Evolutionary conservation across 1,139 yeast species (phyloP), one percentile per base, ranked within the genome.

Genomic region (Debaryomyces fabryi): DNA sequence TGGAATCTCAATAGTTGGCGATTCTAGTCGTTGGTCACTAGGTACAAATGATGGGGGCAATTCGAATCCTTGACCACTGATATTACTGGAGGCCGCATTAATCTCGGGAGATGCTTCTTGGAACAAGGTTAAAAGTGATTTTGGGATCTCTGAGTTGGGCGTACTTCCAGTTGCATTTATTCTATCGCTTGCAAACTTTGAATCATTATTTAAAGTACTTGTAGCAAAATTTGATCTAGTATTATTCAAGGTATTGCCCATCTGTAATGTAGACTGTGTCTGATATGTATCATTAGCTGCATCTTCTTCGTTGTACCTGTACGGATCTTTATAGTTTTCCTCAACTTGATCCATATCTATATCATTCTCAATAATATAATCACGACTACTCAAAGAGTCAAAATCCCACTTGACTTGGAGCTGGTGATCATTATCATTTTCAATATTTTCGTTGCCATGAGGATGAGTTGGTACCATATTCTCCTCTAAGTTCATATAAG

Each of bases 391-490:
- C 49, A 87, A 68, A 1, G 93, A 86, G 63, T 88, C 95, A 58
- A 88, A 88, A 67, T 88, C 96, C 96, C 96, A 88, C 64, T 86
- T 86, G n/a, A 86, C 83, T 54, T 82, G 89, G n/a, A 81, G 69
- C 40, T 72, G 73, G 35, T 65, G 69, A 15, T 52, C 55, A 49
- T 50, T 48, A 15, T 54, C 57, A 24, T 55, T 57, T 15, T 59
- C 58, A 13, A 12, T 27, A 18, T 56, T 54, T 24, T 56, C 62
- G 21, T 5, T 27, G 12, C 37, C 33, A 15, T 15, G 21, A 32
- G 32, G 21, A 13, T 42, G 38, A n/a, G 39, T 35, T 5, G 34
- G 45, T 15, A 37, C 46, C n/a, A 41, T 37, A 20, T 64, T 70
- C 38, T 73, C 73, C 39, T 74, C 78, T 33, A 73, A 53, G 48